These are phyloP conservation scores for Fusarium sterilihyphosum DNA, from an alignment of 2,329 filamentous ascomycete species.

Conservation along the genomic window DNA sequence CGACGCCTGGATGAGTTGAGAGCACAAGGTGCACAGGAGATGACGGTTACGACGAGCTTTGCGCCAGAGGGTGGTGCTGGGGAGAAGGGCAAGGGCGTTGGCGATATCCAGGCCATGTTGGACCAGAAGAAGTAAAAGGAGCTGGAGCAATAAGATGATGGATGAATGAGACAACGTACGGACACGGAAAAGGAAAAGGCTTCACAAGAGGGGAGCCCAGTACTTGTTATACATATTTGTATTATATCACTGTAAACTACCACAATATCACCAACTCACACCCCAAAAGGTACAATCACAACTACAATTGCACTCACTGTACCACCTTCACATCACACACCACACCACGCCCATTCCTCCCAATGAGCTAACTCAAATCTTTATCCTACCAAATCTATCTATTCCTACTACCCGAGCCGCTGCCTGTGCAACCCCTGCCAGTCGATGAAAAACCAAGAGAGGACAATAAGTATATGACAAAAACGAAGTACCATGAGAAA, in stretches of 20 bases:
- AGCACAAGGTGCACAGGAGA: constrained; percentile 74
- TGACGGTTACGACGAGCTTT: constrained; percentile 56
- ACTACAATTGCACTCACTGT: constrained; percentile 2
- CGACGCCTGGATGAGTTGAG: constrained; percentile 79
- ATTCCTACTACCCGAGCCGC: constrained; percentile 33
- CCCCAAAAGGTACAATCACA: constrained; percentile 7
- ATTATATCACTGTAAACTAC: constrained; percentile 37
- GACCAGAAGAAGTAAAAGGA: constrained; percentile 47
- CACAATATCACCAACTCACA: constrained; percentile 28
- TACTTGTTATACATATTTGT: constrained; percentile 28
- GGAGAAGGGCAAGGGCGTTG: constrained; percentile 47
- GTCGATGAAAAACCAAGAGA: constrained; percentile 26
- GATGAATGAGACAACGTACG: neutral
- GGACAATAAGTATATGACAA: constrained; percentile 36
- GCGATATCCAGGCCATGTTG: constrained; percentile 53
- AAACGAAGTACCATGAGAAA: constrained; percentile 27
- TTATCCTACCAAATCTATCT: constrained; percentile 44
- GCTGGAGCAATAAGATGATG: neutral
- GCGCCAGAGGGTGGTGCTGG: constrained; percentile 47
- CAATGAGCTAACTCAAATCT: constrained; percentile 28
- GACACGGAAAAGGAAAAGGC: constrained; percentile 2
- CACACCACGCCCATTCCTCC: neutral
- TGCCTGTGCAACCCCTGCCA: constrained; percentile 20
- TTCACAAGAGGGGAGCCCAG: neutral
- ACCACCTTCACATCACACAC: constrained; percentile 3